These are phyloP conservation scores for Nasturtium officinale DNA, from an alignment of 345 rosid genomes.

Conservation along the genomic window DNA sequence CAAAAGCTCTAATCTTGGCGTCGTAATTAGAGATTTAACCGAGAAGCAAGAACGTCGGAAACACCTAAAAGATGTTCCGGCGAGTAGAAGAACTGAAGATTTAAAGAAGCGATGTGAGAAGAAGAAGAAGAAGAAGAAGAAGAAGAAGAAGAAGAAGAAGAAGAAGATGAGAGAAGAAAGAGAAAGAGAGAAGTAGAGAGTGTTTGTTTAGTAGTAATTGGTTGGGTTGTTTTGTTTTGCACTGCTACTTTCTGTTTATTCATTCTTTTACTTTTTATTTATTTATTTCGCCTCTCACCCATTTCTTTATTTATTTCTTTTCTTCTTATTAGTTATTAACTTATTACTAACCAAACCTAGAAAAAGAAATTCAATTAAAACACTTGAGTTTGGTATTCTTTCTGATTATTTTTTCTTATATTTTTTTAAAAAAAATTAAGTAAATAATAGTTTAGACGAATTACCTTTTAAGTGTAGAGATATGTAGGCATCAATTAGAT, in stretches of 20 bases:
- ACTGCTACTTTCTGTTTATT: conserved; percentile 24
- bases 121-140: conserved; percentile 21
- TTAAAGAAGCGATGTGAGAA: conserved; percentile 3
- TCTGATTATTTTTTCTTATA: neutral
- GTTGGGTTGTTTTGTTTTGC: conserved; percentile 25
- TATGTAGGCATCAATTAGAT: conserved; percentile 2
- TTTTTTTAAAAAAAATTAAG: too few species aligned
- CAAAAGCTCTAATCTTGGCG: conserved; percentile 10
- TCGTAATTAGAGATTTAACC: conserved; percentile 1
- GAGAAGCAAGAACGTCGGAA: neutral
- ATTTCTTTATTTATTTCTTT: neutral
- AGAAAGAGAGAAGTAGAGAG: conserved; percentile 14
- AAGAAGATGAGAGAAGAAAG: conserved; percentile 28
- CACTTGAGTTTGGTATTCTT: neutral
- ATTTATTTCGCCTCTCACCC: neutral
- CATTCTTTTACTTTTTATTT: conserved; percentile 10
- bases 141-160: conserved; percentile 1
- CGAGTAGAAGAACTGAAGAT: neutral
- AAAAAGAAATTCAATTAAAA: neutral
- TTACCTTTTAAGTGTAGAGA: neutral
- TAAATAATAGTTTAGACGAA: too few species aligned
- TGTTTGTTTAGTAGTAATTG: conserved; percentile 26
- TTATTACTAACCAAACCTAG: neutral
- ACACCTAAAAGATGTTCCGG: conserved; percentile 12
- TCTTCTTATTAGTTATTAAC: neutral